Evolutionary conservation across 2,329 filamentous ascomycete species (phyloP).

Genomic region (Sporothrix pallida): DNA sequence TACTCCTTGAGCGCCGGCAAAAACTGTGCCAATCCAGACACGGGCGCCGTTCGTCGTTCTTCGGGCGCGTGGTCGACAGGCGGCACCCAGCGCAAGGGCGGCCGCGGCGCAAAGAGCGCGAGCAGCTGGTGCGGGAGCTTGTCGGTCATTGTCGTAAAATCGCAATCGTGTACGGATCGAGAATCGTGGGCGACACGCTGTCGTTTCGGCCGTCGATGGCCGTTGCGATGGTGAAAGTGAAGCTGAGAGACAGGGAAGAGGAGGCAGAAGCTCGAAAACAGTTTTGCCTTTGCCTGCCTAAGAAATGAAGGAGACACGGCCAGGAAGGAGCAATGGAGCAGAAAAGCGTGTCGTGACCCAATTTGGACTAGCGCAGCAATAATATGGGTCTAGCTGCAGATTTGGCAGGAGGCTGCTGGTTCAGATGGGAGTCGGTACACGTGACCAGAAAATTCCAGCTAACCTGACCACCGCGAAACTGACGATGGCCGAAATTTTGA

Average conservation of each 20-base stretch:
- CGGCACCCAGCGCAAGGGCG: slow-evolving; percentile 86
- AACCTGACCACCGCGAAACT: not conserved
- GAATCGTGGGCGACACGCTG: not conserved
- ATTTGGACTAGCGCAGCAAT: not conserved
- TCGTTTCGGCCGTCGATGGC: slow-evolving; percentile 17
- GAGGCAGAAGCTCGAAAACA: slow-evolving; percentile 23
- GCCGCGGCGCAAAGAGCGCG: slow-evolving; percentile 92
- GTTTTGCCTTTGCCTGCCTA: slow-evolving; percentile 30
- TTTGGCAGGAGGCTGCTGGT: not conserved
- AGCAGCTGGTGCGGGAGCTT: slow-evolving; percentile 92
- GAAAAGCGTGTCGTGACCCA: slow-evolving; percentile 23
- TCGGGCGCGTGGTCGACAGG: slow-evolving; percentile 83
- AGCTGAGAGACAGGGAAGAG: not conserved
- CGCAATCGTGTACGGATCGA: too few relatives aligned
- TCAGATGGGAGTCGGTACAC: not conserved
- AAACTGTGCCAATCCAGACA: slow-evolving; percentile 76
- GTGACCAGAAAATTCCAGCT: slow-evolving; percentile 26
- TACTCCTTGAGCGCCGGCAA: slow-evolving; percentile 77
- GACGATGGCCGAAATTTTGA: slow-evolving; percentile 27
- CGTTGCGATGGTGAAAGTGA: slow-evolving; percentile 4
- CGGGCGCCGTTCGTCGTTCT: slow-evolving; percentile 74
- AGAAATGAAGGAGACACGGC: slow-evolving; percentile 24
- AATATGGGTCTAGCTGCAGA: too few relatives aligned
- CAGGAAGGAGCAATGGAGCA: slow-evolving; percentile 22
- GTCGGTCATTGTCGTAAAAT: slow-evolving; percentile 75